phyloP scores from a whole-genome alignment of 768 basidiomycete species.

The Suillus alpinus region DNA sequence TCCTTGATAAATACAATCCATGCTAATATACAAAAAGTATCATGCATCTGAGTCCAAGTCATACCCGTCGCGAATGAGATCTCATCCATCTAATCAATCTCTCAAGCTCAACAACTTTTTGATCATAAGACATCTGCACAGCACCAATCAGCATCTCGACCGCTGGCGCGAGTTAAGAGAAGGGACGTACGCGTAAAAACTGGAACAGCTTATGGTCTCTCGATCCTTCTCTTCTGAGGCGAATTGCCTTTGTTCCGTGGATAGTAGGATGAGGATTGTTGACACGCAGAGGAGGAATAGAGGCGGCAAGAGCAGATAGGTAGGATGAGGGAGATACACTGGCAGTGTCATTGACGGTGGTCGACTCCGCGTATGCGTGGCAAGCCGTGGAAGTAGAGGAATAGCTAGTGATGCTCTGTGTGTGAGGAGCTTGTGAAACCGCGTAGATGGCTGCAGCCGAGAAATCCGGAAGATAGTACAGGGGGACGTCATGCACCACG shows the following conservation, averaged over 20 bases:
- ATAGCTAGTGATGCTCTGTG: neutral
- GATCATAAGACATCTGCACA: neutral
- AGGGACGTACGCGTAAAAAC: neutral
- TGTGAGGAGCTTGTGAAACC: too few relatives aligned
- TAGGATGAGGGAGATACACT: neutral
- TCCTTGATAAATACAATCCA: neutral
- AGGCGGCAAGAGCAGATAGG: neutral
- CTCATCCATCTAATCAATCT: neutral
- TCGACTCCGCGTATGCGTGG: neutral
- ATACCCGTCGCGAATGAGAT: neutral
- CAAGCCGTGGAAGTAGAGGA: neutral
- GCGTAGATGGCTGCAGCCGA: neutral
- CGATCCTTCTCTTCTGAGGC: neutral
- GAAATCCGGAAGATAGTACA: too few relatives aligned
- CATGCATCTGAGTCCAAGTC: neutral
- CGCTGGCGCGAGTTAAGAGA: neutral
- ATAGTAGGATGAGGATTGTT: neutral
- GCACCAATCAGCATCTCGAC: neutral
- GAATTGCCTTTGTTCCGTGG: neutral
- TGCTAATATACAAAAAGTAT: neutral
- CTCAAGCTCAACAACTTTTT: neutral
- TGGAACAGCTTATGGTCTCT: neutral
- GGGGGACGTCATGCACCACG: too few relatives aligned
- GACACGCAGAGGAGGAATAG: neutral
- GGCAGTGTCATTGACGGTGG: neutral